phyloP scores from a whole-genome alignment of 2,329 filamentous ascomycete species.

The Aspergillus sp. region DNA sequence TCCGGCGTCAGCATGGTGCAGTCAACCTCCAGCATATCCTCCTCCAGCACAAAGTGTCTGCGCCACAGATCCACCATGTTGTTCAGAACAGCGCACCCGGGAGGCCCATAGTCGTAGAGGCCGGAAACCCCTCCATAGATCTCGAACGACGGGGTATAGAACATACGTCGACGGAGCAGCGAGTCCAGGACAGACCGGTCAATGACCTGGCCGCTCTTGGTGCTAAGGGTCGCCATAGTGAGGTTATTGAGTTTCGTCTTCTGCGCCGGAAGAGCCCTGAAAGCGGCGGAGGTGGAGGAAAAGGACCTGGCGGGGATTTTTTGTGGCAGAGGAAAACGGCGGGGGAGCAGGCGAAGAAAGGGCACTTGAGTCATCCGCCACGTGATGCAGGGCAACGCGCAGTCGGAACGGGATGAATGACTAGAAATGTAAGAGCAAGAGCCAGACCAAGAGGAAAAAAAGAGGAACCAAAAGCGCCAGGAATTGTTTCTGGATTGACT shows the following conservation, averaged over 20 bases:
- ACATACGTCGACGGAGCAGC: conserved; percentile 77
- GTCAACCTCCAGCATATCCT: conserved; percentile 93
- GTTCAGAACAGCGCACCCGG: conserved; percentile 75
- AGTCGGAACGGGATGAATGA: too few species aligned
- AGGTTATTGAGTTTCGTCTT: conserved; percentile 20
- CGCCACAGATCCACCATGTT: conserved; percentile 85
- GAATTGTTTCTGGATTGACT: conserved; percentile 1
- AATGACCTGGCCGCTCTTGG: conserved; percentile 81
- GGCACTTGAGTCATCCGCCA: conserved; percentile 34
- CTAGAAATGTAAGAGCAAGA: too few species aligned
- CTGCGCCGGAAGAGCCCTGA: conserved; percentile 18
- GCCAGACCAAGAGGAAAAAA: too few species aligned
- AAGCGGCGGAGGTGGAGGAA: conserved; percentile 30
- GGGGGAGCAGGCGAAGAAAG: conserved; percentile 28
- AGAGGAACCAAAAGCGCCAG: conserved; percentile 2
- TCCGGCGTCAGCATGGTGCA: conserved; percentile 90
- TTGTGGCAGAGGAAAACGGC: conserved; percentile 21
- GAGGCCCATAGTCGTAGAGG: conserved; percentile 88
- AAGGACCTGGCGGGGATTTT: conserved; percentile 29
- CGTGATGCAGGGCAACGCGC: conserved; percentile 10
- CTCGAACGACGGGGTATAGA: conserved; percentile 93
- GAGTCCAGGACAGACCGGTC: conserved; percentile 75
- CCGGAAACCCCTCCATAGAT: conserved; percentile 85
- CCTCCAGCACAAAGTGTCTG: conserved; percentile 86
- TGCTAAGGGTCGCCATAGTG: conserved; percentile 58